phyloP scores from a whole-genome alignment of 805 yeast species.

The Starmerella floris region DNA sequence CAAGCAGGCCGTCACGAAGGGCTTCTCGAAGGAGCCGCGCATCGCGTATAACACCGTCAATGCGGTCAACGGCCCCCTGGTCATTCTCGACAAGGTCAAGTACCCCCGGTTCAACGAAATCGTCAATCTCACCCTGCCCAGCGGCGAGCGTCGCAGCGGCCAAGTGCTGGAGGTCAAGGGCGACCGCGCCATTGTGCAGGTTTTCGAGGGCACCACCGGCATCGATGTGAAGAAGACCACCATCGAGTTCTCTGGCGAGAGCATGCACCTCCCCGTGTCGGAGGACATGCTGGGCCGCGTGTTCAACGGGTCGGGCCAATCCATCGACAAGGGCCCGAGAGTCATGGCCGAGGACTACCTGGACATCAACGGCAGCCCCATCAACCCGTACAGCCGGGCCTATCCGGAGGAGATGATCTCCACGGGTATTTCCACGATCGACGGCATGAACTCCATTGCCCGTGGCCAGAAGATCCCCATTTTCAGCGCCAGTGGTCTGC shows the following conservation, averaged over 20 bases:
- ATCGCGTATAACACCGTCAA: slow-evolving; percentile 90
- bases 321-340: slow-evolving; percentile 95
- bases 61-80: slow-evolving; percentile 97
- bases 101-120: slow-evolving; percentile 90
- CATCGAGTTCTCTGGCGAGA: slow-evolving; percentile 94
- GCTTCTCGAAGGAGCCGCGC: slow-evolving; percentile 84
- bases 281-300: slow-evolving; percentile 97
- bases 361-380: slow-evolving; percentile 98
- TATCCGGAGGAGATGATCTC: slow-evolving; percentile 99
- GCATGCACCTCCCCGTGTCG: slow-evolving; percentile 82
- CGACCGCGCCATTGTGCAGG: slow-evolving; percentile 93
- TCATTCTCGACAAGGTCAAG: slow-evolving; percentile 72
- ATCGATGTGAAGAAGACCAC: slow-evolving; percentile 95
- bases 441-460: slow-evolving; percentile 98
- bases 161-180: slow-evolving; percentile 98
- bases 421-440: slow-evolving; percentile 97
- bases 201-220: slow-evolving; percentile 97
- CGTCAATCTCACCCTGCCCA: slow-evolving; percentile 92
- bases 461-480: slow-evolving; percentile 99
- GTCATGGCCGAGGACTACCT: slow-evolving; percentile 97
- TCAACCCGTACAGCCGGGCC: slow-evolving; percentile 94
- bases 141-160: slow-evolving; percentile 89
- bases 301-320: slow-evolving; percentile 97
- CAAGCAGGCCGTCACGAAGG: slow-evolving; percentile 83
- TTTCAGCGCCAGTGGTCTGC: slow-evolving; percentile 97